Base-by-base conservation (phyloP, 345 rosid genomes). In the Clarkia xantiana region DNA sequence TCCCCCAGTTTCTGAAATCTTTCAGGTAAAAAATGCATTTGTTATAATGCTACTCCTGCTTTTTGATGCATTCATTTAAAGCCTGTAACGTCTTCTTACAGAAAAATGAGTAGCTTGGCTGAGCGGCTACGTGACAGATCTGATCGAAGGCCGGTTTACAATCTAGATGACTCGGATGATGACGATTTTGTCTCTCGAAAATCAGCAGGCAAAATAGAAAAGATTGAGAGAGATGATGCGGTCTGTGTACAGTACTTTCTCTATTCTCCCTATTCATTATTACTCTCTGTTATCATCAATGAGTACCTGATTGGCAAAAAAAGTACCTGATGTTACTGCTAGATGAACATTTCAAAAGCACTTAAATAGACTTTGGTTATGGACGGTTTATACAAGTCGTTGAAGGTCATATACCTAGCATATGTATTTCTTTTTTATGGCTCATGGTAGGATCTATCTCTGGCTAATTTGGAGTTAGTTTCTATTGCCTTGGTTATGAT, bases 91-190 rank as follows among this genome's bases (percentile, higher is more conserved):
- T 52, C 51, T 11, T 58, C 54, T 64, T 68, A 72, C 79, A 83
- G 90, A 74, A 72, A 39, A 93, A 29, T 93, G 99, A 93, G 94
- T 73, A 93, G 99, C 75, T 74, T 93, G 67, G 95, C 77, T 20
- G 99, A 93, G 77, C 74, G 96, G 82, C 86, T 93, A 13, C 90
- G 99, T 14, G 76, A 70, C 44, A 62, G 99, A 67, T 76, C 96
- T 42, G 94, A 84, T 49, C 72, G 86, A 59, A 93, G 56, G 68
- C 99, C 99, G 19, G 42, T 87, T 60, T 91, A 91, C 62, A 80
- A 73, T 68, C 47, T 93, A 12, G 96, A 93, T 67, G 99, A 93
- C 22, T 93, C 95, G 9, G 96, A 93, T 62, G 94, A 83, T 55
- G 99, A 93, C 43, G 95, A 93, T 63, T 72, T 80, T 58, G 61